A percentile compares a stretch with the other conserved stretches of the same genome.
These are phyloP conservation scores for Daedalea quercina DNA, from an alignment of 768 basidiomycete species.

Conservation along the genomic window DNA sequence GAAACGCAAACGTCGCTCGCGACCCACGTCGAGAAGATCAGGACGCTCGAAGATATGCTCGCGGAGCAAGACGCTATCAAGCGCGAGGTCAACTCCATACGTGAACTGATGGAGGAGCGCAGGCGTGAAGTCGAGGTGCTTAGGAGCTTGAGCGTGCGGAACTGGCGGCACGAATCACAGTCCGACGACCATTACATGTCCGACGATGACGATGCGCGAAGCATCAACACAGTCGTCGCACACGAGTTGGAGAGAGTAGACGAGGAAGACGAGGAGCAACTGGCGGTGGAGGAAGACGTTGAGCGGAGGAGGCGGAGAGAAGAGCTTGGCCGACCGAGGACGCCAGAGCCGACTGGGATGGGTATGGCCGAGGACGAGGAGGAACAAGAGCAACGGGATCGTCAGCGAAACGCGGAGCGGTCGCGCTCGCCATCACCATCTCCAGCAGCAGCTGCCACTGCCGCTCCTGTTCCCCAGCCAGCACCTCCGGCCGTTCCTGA, in stretches of 20 bases:
- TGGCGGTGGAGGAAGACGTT: constrained; percentile 38
- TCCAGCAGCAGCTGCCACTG: constrained; percentile 14
- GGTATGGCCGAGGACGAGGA: constrained; percentile 43
- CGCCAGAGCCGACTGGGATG: constrained; percentile 71
- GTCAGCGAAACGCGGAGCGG: background rate
- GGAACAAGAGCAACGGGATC: constrained; percentile 11
- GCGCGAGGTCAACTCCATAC: constrained; percentile 64
- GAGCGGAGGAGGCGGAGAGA: constrained; percentile 38
- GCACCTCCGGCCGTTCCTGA: constrained; percentile 28
- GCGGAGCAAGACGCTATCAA: constrained; percentile 82
- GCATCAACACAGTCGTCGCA: constrained; percentile 63
- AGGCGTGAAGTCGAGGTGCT: constrained; percentile 41
- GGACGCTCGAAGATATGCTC: constrained; percentile 73
- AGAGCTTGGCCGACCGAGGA: constrained; percentile 65
- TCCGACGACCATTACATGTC: constrained; percentile 22
- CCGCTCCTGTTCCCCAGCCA: constrained; percentile 12
- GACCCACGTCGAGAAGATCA: constrained; percentile 76
- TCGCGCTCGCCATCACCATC: constrained; percentile 1
- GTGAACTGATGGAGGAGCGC: constrained; percentile 65
- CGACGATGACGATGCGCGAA: constrained; percentile 53
- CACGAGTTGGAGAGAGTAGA: constrained; percentile 68
- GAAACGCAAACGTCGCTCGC: constrained; percentile 79
- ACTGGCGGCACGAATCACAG: constrained; percentile 13
- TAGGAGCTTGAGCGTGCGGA: constrained; percentile 21
- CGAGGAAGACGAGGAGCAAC: constrained; percentile 66